phyloP scores from a whole-genome alignment of 2,329 filamentous ascomycete genomes.

The Cordyceps tenuipes region DNA sequence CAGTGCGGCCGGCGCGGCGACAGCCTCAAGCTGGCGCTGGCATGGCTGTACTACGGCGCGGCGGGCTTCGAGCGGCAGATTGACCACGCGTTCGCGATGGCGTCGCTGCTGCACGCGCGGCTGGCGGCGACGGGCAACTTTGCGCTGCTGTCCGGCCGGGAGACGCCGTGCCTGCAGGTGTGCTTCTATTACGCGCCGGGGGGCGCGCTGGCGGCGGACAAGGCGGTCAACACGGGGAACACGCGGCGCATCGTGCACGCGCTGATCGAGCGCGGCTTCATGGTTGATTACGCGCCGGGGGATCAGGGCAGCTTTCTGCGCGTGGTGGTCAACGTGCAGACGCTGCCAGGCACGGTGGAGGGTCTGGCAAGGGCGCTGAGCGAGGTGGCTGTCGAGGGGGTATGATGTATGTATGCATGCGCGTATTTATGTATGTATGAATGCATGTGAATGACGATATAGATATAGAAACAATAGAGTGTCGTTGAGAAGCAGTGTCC shows the following conservation, averaged over 20 bases:
- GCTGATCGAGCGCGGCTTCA: conserved; percentile 45
- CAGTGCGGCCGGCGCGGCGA: conserved; percentile 88
- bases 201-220: conserved; percentile 37
- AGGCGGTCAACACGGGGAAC: conserved; percentile 38
- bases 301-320: conserved; percentile 48
- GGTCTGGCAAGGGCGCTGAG: conserved; percentile 47
- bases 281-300: conserved; percentile 54
- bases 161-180: conserved; percentile 83
- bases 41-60: conserved; percentile 83
- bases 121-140: conserved; percentile 53
- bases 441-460: neutral
- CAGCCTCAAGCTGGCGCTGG: conserved; percentile 75
- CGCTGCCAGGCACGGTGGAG: conserved; percentile 41
- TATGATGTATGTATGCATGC: neutral
- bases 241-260: conserved; percentile 41
- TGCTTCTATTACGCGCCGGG: conserved; percentile 78
- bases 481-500: no score
- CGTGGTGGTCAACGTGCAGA: conserved; percentile 52
- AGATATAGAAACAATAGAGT: neutral
- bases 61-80: conserved; percentile 62
- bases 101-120: conserved; percentile 56
- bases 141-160: conserved; percentile 62
- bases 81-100: conserved; percentile 64
- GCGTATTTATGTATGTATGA: neutral
- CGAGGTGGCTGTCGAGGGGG: conserved; percentile 28